Percentiles rank a stretch among this genome's conserved stretches.
Conservation (phyloP, 225 moss, liverwort and hornwort genomes). For the Ulota crispa region DNA sequence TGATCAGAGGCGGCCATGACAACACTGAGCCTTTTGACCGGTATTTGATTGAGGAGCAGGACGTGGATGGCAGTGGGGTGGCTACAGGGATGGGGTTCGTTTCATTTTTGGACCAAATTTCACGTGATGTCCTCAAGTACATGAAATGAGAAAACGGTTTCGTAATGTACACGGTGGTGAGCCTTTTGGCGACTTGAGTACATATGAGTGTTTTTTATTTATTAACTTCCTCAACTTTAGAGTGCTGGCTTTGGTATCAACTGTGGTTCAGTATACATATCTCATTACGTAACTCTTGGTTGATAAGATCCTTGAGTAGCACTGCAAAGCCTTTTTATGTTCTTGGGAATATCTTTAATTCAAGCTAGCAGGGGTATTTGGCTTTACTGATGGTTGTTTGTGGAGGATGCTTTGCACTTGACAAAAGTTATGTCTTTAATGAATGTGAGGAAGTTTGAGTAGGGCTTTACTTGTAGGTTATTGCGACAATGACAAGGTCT, state of each 20-base stretch:
- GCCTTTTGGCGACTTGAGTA: neutral
- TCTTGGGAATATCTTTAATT: neutral
- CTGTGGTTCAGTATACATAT: neutral
- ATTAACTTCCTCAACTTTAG: neutral
- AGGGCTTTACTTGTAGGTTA: no score
- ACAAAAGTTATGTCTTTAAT: no score
- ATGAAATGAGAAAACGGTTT: conserved; percentile 58
- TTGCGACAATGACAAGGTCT: no score
- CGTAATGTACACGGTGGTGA: neutral
- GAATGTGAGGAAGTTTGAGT: no score
- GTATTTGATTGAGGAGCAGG: conserved; percentile 98
- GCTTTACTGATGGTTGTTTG: neutral
- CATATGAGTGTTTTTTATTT: no score
- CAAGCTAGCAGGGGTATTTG: neutral
- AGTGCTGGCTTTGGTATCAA: neutral
- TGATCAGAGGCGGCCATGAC: conserved; percentile 95
- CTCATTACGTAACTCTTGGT: neutral
- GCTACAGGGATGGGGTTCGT: conserved; percentile 92
- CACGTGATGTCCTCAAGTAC: conserved; percentile 83
- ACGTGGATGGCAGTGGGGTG: conserved; percentile 89
- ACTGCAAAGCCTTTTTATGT: neutral
- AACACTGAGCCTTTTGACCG: conserved; percentile 92
- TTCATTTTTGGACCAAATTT: conserved; percentile 95
- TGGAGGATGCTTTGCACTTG: no score
- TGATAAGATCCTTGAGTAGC: neutral